Percentiles rank a stretch among this genome's conserved stretches.
Evolutionary conservation across 2,329 filamentous ascomycete genomes (phyloP).

Genomic region (Verticillium nonalfalfae): DNA sequence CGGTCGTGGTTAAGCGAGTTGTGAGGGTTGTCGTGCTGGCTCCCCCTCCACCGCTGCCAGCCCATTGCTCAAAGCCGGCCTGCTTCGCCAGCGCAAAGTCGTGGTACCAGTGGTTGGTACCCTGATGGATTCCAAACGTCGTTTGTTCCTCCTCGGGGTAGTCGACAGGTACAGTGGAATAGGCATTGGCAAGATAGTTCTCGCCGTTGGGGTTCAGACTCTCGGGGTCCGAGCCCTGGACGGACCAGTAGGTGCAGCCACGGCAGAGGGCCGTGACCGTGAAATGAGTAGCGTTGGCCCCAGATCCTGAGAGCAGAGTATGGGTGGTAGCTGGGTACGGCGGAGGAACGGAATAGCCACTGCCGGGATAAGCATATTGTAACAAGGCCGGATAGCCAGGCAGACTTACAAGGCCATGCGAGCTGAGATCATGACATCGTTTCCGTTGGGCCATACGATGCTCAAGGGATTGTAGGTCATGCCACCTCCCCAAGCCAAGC

Average conservation of each 20-base stretch:
- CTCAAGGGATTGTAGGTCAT: constrained; percentile 38
- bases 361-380: constrained; percentile 6
- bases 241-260: constrained; percentile 35
- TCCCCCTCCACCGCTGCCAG: constrained; percentile 1
- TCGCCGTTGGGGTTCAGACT: constrained; percentile 29
- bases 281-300: constrained; percentile 25
- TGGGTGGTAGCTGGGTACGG: constrained; percentile 23
- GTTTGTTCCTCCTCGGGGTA: constrained; percentile 25
- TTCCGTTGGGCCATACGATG: constrained; percentile 33
- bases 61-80: constrained; percentile 22
- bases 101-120: constrained; percentile 32
- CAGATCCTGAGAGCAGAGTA: constrained; percentile 26
- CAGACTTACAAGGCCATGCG: constrained; percentile 26
- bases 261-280: constrained; percentile 26
- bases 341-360: constrained; percentile 26
- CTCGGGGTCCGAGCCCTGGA: constrained; percentile 29
- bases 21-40: constrained; percentile 5
- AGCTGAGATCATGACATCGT: constrained; percentile 25
- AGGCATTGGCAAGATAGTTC: constrained; percentile 32
- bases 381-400: background rate
- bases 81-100: constrained; percentile 25
- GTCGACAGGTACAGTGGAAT: constrained; percentile 27
- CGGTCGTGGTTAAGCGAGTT: constrained; percentile 5
- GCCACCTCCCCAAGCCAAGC: constrained; percentile 34
- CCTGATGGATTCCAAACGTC: constrained; percentile 35